Percentiles rank a stretch among this genome's conserved stretches.
Evolutionary conservation across 768 basidiomycete genomes (phyloP).

Genomic region (Rhodocollybia butyracea): DNA sequence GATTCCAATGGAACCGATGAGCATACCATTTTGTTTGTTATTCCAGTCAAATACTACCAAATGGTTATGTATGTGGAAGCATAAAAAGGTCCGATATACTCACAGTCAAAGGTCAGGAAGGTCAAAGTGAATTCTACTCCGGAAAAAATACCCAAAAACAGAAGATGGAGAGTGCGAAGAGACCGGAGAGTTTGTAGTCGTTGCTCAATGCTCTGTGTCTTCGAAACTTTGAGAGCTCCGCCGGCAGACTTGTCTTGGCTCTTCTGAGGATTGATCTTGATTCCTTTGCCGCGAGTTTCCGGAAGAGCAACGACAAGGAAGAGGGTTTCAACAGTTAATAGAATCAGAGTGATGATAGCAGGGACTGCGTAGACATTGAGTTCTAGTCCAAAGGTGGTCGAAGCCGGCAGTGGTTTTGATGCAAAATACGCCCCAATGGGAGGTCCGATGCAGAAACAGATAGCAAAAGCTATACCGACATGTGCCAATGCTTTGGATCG

Average conservation of each 20-base stretch:
- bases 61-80: background rate
- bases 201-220: constrained; percentile 35
- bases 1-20: constrained; percentile 87
- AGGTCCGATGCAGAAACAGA: constrained; percentile 91
- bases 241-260: constrained; percentile 19
- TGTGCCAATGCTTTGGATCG: constrained; percentile 86
- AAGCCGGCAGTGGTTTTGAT: constrained; percentile 69
- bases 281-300: constrained; percentile 69
- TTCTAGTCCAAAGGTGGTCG: constrained; percentile 52
- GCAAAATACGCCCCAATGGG: constrained; percentile 97
- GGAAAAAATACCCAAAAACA: constrained; percentile 88
- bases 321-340: constrained; percentile 75
- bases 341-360: constrained; percentile 76
- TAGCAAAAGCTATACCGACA: constrained; percentile 94
- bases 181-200: constrained; percentile 55
- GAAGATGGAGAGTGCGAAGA: constrained; percentile 71
- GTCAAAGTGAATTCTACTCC: constrained; percentile 97
- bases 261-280: constrained; percentile 18
- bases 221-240: constrained; percentile 23
- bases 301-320: constrained; percentile 78
- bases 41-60: constrained; percentile 82
- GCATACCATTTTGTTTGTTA: constrained; percentile 82
- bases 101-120: constrained; percentile 89
- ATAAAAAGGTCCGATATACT: constrained; percentile 26
- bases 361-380: constrained; percentile 91